phyloP scores from a whole-genome alignment of 192 early-diverging fungal species.

The Pilobolus umbonatus region DNA sequence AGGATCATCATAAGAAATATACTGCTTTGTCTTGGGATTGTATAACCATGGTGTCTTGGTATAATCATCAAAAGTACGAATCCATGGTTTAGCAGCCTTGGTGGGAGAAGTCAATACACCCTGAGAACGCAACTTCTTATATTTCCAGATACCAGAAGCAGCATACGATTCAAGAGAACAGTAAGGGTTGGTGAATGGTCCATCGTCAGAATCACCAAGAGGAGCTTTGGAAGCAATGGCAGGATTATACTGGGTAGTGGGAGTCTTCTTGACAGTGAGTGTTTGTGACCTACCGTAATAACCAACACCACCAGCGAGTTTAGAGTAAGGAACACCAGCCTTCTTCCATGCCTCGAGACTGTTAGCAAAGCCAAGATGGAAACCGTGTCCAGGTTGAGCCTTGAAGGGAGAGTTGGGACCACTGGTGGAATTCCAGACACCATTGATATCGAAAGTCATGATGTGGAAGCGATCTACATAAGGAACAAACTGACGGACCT shows the following conservation, averaged over 20 bases:
- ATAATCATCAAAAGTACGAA: constrained; percentile 55
- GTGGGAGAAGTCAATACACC: constrained; percentile 41
- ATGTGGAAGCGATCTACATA: constrained; percentile 60
- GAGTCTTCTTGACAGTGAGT: constrained; percentile 25
- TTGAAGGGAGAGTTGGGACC: constrained; percentile 45
- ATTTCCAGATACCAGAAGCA: constrained; percentile 64
- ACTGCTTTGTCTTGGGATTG: constrained; percentile 48
- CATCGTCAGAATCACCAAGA: constrained; percentile 52
- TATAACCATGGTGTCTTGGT: constrained; percentile 71
- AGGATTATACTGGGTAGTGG: constrained; percentile 7
- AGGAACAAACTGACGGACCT: constrained; percentile 56
- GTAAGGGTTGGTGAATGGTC: constrained; percentile 47
- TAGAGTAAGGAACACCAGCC: constrained; percentile 50
- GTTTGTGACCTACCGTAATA: constrained; percentile 53
- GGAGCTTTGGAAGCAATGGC: constrained; percentile 33
- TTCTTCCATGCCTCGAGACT: constrained; percentile 51
- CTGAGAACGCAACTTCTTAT: constrained; percentile 54
- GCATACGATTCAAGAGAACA: constrained; percentile 36
- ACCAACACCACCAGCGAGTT: constrained; percentile 56
- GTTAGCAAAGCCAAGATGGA: constrained; percentile 38
- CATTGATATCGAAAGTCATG: constrained; percentile 65
- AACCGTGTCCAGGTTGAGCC: constrained; percentile 22
- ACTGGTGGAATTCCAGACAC: constrained; percentile 48
- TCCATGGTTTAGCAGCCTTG: constrained; percentile 55
- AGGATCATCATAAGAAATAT: constrained; percentile 70